Evolutionary conservation across 2,329 filamentous ascomycete species (phyloP), one percentile per base, ranked within the genome.

Genomic region (Myriosclerotinia scirpicola): DNA sequence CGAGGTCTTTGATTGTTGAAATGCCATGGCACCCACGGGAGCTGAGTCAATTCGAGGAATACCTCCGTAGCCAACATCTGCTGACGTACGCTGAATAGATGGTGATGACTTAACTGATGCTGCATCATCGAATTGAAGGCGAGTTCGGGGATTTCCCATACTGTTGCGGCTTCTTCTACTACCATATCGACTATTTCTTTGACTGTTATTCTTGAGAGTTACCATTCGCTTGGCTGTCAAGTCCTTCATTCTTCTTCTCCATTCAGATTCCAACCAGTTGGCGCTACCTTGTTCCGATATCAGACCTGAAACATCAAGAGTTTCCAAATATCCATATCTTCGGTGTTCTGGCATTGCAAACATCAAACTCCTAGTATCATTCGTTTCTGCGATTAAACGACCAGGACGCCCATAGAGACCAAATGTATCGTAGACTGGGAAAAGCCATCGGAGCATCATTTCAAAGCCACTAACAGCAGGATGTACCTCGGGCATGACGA

Each of bases 391-490:
- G 44, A 97, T 88, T 54, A 99, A 83, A 69, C 92, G 88, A 38
- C 87, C 90, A 0, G 95, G 95, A 30, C 95, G 90, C 38, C 95
- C 95, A 73, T 99, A 99, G 1, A 99, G 82, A 50, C 85, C 87
- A 77, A 97, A 99, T 0, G 92, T 92, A 76, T 99, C 95, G 82
- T 92, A 99, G 0, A 93, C 91, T 0, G 95, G 95, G 76, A 99
- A 96, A 15, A 99, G 82, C 80, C 91, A 97, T 55, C 92, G 87
- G 44, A 99, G 82, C 83, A 99, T 90, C 83, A 96, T 97, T 78
- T 98, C 95, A 72, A 98, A 97, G 0, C 95, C 95, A 65, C 87
- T 91, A 15, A 99, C 90, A 22, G 92, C 93, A n/a, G 94, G 90
- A 74, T 92, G 92, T 1, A 90, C 86, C 77, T 99, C 95, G 5